phyloP scores from a whole-genome alignment of 1,284 basidiomycete genomes.

The Ganoderma lucidum region DNA sequence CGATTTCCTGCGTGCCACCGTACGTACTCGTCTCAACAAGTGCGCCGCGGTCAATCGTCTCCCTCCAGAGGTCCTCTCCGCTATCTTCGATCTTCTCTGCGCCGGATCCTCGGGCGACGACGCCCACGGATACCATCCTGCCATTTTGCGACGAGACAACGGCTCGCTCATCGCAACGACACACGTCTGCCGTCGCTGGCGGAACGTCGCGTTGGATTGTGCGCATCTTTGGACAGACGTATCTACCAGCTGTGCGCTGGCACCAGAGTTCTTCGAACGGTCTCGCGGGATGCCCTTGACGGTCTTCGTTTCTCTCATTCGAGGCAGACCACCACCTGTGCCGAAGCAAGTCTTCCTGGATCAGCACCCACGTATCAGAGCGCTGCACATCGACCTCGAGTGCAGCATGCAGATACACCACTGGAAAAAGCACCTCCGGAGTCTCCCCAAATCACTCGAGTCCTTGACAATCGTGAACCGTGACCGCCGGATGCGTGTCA shows the following conservation, averaged over 20 bases:
- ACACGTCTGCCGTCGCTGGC: constrained; percentile 23
- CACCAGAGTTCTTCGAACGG: not conserved
- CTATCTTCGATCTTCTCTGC: constrained; percentile 5
- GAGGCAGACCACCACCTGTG: not conserved
- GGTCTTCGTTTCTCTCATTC: not conserved
- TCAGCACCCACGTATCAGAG: constrained; percentile 4
- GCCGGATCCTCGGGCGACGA: too few species aligned
- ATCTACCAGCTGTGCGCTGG: not conserved
- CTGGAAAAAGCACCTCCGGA: not conserved
- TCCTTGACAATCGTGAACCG: not conserved
- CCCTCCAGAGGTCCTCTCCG: constrained; percentile 10
- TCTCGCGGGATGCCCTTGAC: not conserved
- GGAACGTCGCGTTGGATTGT: constrained; percentile 5
- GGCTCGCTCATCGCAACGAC: constrained; percentile 13
- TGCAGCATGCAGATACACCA: not conserved
- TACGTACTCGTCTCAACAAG: not conserved
- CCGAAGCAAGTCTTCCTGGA: not conserved
- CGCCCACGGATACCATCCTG: not conserved
- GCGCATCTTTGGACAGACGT: constrained; percentile 15
- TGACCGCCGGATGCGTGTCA: not conserved
- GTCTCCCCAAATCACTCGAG: constrained; percentile 4
- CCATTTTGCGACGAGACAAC: not conserved
- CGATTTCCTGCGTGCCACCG: not conserved
- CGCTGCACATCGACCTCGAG: constrained; percentile 6
- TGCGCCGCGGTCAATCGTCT: constrained; percentile 1